Evolutionary conservation across 768 basidiomycete species (phyloP), one percentile per base, ranked within the genome.

Genomic region (Rhodosporidiobolus sp.): DNA sequence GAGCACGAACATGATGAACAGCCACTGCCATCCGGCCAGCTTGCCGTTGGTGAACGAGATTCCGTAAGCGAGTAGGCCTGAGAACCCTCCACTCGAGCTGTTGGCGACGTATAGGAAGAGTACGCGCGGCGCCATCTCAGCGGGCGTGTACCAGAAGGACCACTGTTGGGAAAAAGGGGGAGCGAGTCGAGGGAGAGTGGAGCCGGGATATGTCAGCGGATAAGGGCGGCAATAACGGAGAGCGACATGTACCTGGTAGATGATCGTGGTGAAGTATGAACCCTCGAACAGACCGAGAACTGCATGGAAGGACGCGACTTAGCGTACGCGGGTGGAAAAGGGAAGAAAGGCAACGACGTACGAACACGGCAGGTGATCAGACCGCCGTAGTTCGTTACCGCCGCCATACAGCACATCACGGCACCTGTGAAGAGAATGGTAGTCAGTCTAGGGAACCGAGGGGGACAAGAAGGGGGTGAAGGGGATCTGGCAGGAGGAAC

Each of bases 91-190:
- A 6, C 26, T 45, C 57, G 52, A 55, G 3, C 43, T 32, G 53
- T 68, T 68, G 17, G 67, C 67, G 30, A 68, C 59, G 52, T 68
- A 68, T 16, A 68, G 67, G 12, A 26, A 61, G 12, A 68, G 46
- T 20, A 68, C 34, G 22, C 67, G 59, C 5, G 67, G 59, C 8
- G 52, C 57, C 48, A 68, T 52, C 19, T 68, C 59, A 1, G 38
- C 24, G 2, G 54, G 63, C 17, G 53, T 30, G 54, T 56, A 65
- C 63, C 63, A 64, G 63, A 55, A 64, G 4, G 38, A 45, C 38
- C 28, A 55, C 12, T 59, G 43, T 43, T 14, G 14, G 38, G 38
- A 7, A 43, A 43, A 14, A 43, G 14, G 38, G 14, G 38, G 38
- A 43, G 38, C 8, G 8, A 43, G 38, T 7, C 8, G 38, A 43